Evolutionary conservation across 2,329 filamentous ascomycete genomes (phyloP), one percentile per base, ranked within the genome.

Genomic region (Pyrenochaeta sp.): DNA sequence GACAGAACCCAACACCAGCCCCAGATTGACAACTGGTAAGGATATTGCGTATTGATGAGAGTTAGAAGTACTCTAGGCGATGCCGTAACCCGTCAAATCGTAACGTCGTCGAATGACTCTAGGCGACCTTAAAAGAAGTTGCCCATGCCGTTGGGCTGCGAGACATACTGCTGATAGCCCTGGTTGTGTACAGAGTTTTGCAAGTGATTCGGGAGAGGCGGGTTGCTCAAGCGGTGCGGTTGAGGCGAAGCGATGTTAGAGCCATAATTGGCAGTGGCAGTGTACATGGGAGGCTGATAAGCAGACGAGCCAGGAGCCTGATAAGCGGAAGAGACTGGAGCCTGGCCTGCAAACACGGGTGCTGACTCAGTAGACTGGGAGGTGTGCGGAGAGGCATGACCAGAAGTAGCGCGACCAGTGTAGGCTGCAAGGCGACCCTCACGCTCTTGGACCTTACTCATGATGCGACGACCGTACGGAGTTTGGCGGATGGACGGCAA

Each of bases 401-500:
- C 64, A 22, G 68, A 67, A 44, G 62, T 52, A 43, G 56, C 48
- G 36, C 72, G 74, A 28, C 73, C 72, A 24, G 72, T 71, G 58
- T 64, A 75, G 13, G 69, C 67, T 34, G 68, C 65, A 25, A 77
- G 67, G 28, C 74, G 74, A 57, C 66, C 66, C 65, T 88, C 85
- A 45, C 82, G 79, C 51, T 85, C 84, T 70, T 84, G 79, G 56
- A 99, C 91, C 84, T 98, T 98, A 75, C 90, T 90, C 74, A 91
- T 90, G 71, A 98, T 96, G 61, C 95, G 92, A 66, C 95, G 93
- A 52, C 95, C 95, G 76, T 98, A 95, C 3, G 95, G 94, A 42
- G 93, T 97, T 69, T 91, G 90, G 63, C 93, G 92, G 63, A 98
- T 96, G 42, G 87, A 84, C 3, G 92, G 91, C 39, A 98, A 82